Evolutionary conservation across 2,329 filamentous ascomycete species (phyloP), one percentile per base, ranked within the genome.

Genomic region (Penicillium sp.): DNA sequence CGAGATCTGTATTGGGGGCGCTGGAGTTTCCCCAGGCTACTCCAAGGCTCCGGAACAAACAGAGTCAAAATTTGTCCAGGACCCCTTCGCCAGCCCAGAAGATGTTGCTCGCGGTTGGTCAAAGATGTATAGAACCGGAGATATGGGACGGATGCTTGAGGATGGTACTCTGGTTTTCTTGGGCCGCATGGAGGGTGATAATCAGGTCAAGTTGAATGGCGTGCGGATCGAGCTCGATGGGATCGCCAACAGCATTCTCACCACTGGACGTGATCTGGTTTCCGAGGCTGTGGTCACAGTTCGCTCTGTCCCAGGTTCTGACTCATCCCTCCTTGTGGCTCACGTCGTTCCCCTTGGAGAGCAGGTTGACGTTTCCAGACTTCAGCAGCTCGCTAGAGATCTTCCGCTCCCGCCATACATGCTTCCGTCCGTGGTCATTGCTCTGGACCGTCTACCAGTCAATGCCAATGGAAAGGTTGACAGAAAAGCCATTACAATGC

Each of bases 201-300:
- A 46, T 1, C 57, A 59, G 33, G 40, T 61, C 27, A 58, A 62
- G 48, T 38, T 62, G 3, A 51, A 52, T 9, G 58, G 55, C 25
- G 48, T 60, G 9, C 58, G 55, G 0, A 67, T 77, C 18, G 74
- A 79, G 12, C 59, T 79, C 2, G 51, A 56, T 1, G 76, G 78
- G 3, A 63, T 77, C 27, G 66, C 66, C 33, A 55, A 44, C 13
- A 51, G 40, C n/a, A 59, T 72, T 34, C 9, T 67, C 1, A n/a
- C 49, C 1, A 49, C 52, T n/a, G 50, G 60, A 1, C 28, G 50
- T 1, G 53, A 57, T 7, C 38, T 53, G 4, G 33, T 72, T 3
- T 9, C 6, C 4, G 27, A 69, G 3, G 66, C 58, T 6, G 60
- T 67, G 2, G 65, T 70, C 4, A 50, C 61, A 11, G 13, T 63